These are phyloP conservation scores for Phytophthora brassicae DNA, from an alignment of 352 stramenopile species.

Conservation along the genomic window DNA sequence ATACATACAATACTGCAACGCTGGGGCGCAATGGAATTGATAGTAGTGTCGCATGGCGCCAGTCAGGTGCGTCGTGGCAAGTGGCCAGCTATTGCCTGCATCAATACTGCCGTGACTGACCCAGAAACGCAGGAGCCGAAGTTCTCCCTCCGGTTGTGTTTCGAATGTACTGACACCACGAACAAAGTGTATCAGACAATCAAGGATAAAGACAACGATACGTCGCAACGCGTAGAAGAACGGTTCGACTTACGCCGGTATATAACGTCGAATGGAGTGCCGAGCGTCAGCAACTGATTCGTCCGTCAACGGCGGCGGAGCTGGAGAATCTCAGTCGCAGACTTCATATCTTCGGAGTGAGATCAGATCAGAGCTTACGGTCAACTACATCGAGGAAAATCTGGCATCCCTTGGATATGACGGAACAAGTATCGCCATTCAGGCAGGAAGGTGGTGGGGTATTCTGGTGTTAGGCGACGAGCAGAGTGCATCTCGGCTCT, in stretches of 20 bases:
- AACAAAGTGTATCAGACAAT: slow-evolving; percentile 3
- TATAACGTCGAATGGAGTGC: not conserved
- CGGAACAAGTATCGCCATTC: not conserved
- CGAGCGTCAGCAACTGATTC: not conserved
- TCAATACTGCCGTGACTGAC: not conserved
- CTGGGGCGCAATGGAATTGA: not conserved
- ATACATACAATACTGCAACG: not conserved
- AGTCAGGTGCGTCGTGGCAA: not conserved
- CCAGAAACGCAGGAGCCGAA: not conserved
- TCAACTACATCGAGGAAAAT: not conserved
- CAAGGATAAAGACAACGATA: not conserved
- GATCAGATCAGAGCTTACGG: not conserved
- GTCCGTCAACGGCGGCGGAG: not conserved
- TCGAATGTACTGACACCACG: not conserved
- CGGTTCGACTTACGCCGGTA: not conserved
- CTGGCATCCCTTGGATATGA: not conserved
- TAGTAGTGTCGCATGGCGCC: slow-evolving; percentile 1
- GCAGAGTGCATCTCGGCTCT: slow-evolving; percentile 2
- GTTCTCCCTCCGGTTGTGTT: slow-evolving; percentile 3
- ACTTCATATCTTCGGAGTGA: slow-evolving; percentile 1
- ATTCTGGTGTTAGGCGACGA: not conserved
- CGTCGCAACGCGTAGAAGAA: not conserved
- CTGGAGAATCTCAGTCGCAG: not conserved
- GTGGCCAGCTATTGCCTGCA: slow-evolving; percentile 2
- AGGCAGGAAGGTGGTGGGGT: not conserved